Evolutionary conservation across 139 green algal genomes (phyloP), one percentile per base, ranked within the genome.

Genomic region (Tetradesmus obliquus): DNA sequence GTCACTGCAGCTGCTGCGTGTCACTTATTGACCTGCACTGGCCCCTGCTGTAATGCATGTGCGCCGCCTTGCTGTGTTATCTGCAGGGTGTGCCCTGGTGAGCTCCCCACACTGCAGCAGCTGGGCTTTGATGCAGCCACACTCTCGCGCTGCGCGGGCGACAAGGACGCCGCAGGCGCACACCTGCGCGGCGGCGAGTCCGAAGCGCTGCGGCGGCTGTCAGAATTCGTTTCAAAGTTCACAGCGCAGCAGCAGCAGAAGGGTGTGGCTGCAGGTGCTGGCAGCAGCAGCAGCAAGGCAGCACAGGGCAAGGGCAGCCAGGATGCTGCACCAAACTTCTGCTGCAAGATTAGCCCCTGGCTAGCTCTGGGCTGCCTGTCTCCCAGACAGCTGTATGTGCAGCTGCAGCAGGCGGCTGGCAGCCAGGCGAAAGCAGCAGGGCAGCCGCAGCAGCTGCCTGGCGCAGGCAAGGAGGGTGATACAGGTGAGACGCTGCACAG

Each of bases 311-410:
- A 69, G 45, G 69, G 24, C 5, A 79, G 66, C n/a, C 72, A 76
- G 19, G 76, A 88, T 58, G 82, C 17, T 74, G 87, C 82, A 79
- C 79, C 71, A 69, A 93, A 89, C 90, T 98, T 98, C 87, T 95
- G 93, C 53, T 95, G 93, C 90, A 95, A 95, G 88, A 97, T 98
- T 76, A 97, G 95, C 3, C 97, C 97, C 24, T 98, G 97, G 97
- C 87, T 98, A 79, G 97, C 97, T 4, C 92, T 97, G 74, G 97
- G 97, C 51, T 98, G 97, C 94, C 93, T 98, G 32, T 98, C 97
- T 1, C 96, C 97, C 0, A 93, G 97, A 45, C 91, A 92, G 53
- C 94, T 98, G 92, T 95, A 89, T 74, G 22, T 76, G 69, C 53
- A 89, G 81, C 51, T 92, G 81, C 55, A 60, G 32, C 53, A 82